Percentiles rank a stretch among this genome's conserved stretches.
phyloP scores from a whole-genome alignment of 768 basidiomycete genomes.

The Tulasnella sp. region DNA sequence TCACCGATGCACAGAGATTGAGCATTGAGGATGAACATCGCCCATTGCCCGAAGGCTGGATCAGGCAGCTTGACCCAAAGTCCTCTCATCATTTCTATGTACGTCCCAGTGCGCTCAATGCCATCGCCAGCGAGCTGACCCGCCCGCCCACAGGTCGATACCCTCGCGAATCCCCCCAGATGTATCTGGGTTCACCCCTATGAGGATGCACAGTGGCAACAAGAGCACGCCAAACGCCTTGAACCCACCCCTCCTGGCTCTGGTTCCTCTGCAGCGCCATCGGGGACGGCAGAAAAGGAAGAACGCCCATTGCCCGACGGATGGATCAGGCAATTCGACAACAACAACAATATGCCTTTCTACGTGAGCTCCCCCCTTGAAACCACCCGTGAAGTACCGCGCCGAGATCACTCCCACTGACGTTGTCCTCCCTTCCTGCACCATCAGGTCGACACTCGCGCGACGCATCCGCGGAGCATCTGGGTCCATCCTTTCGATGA shows the following conservation, averaged over 20 bases:
- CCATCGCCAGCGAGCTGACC: background rate
- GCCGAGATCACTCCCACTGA: too few species aligned
- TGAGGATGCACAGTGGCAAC: slow-evolving; percentile 53
- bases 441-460: slow-evolving; percentile 51
- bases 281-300: too few species aligned
- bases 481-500: slow-evolving; percentile 70
- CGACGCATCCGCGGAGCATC: slow-evolving; percentile 51
- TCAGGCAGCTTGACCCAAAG: background rate
- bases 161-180: slow-evolving; percentile 47
- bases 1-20: background rate
- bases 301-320: too few species aligned
- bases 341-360: too few species aligned
- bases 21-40: background rate
- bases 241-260: too few species aligned
- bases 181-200: slow-evolving; percentile 64
- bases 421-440: background rate
- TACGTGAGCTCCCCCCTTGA: too few species aligned
- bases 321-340: too few species aligned
- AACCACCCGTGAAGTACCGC: too few species aligned
- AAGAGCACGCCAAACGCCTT: slow-evolving; percentile 29
- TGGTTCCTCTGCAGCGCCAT: too few species aligned
- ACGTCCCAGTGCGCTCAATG: background rate
- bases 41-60: background rate
- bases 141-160: slow-evolving; percentile 42
- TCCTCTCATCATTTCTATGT: background rate